Evolutionary conservation across 164 flowering plant genomes (phyloP).

Genomic region (Berberis thunbergii): DNA sequence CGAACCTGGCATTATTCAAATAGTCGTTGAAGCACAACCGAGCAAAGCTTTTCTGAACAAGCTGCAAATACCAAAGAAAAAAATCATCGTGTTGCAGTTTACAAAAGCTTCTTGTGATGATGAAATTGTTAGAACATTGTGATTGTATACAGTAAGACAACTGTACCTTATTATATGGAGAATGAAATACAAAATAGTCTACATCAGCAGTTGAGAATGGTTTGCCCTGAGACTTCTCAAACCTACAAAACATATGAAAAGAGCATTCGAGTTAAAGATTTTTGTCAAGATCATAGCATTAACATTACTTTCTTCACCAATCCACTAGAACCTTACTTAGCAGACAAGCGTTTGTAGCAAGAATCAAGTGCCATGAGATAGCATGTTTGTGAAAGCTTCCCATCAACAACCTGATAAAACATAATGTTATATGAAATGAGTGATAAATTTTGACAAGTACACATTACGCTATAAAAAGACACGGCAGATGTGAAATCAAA

Average conservation of each 20-base stretch:
- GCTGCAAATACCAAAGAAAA: conserved; percentile 45
- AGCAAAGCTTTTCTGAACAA: conserved; percentile 98
- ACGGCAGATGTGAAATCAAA: too few relatives aligned
- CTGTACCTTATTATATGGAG: conserved; percentile 34
- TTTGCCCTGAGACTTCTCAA: conserved; percentile 76
- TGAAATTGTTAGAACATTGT: neutral
- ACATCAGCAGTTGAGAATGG: conserved; percentile 71
- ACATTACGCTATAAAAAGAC: too few relatives aligned
- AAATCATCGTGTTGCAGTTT: conserved; percentile 1
- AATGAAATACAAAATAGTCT: conserved; percentile 46
- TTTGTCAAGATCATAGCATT: neutral
- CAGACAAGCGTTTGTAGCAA: conserved; percentile 66
- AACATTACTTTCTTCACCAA: neutral
- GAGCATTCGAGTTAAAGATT: neutral
- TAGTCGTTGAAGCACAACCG: conserved; percentile 71
- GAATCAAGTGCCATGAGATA: conserved; percentile 95
- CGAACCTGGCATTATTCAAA: conserved; percentile 74
- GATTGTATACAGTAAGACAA: conserved; percentile 5
- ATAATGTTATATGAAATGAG: too few relatives aligned
- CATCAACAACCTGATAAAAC: conserved; percentile 27
- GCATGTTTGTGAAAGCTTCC: conserved; percentile 47
- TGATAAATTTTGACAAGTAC: too few relatives aligned
- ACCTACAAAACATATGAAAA: conserved; percentile 35
- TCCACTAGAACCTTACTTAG: conserved; percentile 43
- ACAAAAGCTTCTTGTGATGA: neutral